Conservation (phyloP, 306 rosid species). For the Cicer yamashitae region DNA sequence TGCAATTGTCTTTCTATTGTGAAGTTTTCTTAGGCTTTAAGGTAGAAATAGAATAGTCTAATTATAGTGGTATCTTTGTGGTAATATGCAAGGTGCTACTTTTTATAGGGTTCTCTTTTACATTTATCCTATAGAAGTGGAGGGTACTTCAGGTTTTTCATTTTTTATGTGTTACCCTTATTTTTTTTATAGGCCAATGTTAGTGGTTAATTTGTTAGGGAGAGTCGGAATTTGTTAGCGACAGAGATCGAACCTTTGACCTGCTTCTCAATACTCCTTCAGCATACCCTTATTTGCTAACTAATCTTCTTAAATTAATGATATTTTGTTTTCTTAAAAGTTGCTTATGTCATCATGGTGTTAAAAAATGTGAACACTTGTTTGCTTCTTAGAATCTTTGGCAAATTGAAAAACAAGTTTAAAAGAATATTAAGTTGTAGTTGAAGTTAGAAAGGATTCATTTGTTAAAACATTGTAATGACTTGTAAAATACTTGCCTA, state of each 20-base stretch:
- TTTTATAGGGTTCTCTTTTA: slow-evolving; percentile 10
- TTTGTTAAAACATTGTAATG: slow-evolving; percentile 8
- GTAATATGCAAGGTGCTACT: slow-evolving; percentile 1
- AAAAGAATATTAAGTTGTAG: slow-evolving; percentile 3
- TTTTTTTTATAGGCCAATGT: no score
- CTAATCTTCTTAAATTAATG: not conserved
- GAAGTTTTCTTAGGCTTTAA: not conserved
- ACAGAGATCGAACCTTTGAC: no score
- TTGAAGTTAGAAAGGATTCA: slow-evolving; percentile 14
- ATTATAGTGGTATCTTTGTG: slow-evolving; percentile 10
- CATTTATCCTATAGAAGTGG: slow-evolving; percentile 13
- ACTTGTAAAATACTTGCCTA: not conserved
- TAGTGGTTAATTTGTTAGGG: no score
- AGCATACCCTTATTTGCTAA: not conserved
- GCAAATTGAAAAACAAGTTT: not conserved
- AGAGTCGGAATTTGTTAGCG: no score
- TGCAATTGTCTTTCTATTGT: not conserved
- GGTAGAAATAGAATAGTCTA: slow-evolving; percentile 15
- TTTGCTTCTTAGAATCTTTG: not conserved
- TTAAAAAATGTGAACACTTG: not conserved
- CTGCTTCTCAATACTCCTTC: no score
- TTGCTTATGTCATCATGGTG: not conserved
- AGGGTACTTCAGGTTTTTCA: not conserved
- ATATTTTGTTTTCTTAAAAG: slow-evolving; percentile 2
- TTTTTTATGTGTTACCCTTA: slow-evolving; percentile 2